Evolutionary conservation across 2,329 filamentous ascomycete genomes (phyloP), one percentile per base, ranked within the genome.

Genomic region (Aspergillus pseudonomiae): DNA sequence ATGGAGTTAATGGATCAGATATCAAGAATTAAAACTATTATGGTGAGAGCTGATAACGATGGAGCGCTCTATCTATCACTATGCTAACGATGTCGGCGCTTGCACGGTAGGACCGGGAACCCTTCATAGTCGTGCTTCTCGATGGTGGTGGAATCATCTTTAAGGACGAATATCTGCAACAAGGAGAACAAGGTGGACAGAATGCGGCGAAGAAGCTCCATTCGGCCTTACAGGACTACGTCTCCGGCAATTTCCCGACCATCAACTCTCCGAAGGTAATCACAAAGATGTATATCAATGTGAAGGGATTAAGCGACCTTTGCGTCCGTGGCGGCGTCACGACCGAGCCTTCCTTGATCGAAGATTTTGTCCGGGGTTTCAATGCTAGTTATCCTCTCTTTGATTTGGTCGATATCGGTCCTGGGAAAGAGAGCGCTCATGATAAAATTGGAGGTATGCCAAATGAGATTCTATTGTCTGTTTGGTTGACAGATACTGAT

Each of bases 111-210:
- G 80, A 83, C 58, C 81, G 82, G 59, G 83, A 86, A 73, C 81
- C 84, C 5, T 87, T 84, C 67, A 77, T 87, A 46, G 73, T 85
- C 19, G 78, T 85, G 36, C 76, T 88, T 41, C 78, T 88, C 56
- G 85, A 88, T 67, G 85, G 84, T 46, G 83, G 86, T 66, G 83
- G 81, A 52, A 82, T 85, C 74, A 80, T 87, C 65, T 87, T 88
- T 68, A 75, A 78, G 52, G 82, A 86, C 60, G 77, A 83, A 21
- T 80, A 83, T 59, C 63, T 86, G 55, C 76, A 78, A 56, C 76
- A 79, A 54, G 85, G 84, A 36, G 83, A 84, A 73, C 70, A 78
- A 59, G 85, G 85, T 59, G 85, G 85, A 24, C 82, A 79, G 63
- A 79, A 79, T 66, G 85, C 85, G 41, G 85, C 84, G n/a, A 78